A percentile compares a stretch with the other conserved stretches of the same genome.
These are phyloP conservation scores for Blastobotrys proliferans DNA, from an alignment of 1,139 yeast species.

Conservation along the genomic window DNA sequence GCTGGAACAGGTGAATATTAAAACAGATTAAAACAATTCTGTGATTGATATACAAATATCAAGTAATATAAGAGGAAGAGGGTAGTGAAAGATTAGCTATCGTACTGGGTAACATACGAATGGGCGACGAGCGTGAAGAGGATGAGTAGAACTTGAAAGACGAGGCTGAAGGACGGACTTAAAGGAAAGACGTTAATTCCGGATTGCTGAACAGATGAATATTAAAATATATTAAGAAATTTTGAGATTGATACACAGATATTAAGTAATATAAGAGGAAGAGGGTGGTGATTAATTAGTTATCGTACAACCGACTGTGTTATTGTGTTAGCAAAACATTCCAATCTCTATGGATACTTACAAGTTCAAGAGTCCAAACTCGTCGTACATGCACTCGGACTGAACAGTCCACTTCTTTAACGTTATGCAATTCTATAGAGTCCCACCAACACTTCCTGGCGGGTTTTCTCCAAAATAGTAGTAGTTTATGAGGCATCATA, in stretches of 20 bases:
- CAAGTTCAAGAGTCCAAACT: constrained; percentile 82
- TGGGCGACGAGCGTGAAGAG: too few species aligned
- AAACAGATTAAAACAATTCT: background rate
- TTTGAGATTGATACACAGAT: background rate
- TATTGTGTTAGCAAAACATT: background rate
- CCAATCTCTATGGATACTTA: constrained; percentile 1
- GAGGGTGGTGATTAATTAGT: background rate
- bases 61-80: background rate
- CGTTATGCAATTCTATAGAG: constrained; percentile 47
- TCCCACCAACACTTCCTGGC: constrained; percentile 99
- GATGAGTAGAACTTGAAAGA: too few species aligned
- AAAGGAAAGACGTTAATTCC: too few species aligned
- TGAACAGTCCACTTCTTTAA: constrained; percentile 42
- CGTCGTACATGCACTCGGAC: constrained; percentile 68
- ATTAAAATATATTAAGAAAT: background rate
- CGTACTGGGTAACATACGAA: too few species aligned
- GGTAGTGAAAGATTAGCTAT: background rate
- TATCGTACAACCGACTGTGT: constrained; percentile 6
- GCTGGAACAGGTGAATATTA: background rate
- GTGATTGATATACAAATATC: background rate
- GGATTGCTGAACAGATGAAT: background rate
- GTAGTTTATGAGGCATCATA: constrained; percentile 63
- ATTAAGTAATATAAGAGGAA: background rate
- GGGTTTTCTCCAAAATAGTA: constrained; percentile 95
- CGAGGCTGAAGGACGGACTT: too few species aligned